Evolutionary conservation across 1,139 yeast genomes (phyloP).

Genomic region (Saccharomyces hybrid): DNA sequence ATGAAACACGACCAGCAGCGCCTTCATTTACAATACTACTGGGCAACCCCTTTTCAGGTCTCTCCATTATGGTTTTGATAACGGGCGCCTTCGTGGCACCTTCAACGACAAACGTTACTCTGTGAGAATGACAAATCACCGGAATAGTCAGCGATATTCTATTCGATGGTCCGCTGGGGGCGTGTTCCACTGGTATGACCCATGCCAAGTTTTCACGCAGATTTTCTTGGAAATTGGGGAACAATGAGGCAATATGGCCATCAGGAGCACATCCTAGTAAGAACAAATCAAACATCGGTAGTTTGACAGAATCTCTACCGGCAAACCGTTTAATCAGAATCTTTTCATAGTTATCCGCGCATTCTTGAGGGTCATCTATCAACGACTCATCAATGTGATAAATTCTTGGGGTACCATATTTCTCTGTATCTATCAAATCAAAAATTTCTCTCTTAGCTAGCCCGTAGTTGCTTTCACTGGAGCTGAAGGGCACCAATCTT

Average conservation of each 20-base stretch:
- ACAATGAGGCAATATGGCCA: constrained; percentile 92
- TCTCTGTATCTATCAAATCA: constrained; percentile 49
- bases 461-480: constrained; percentile 83
- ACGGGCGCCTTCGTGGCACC: constrained; percentile 94
- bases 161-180: constrained; percentile 82
- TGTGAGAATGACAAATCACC: constrained; percentile 86
- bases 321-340: constrained; percentile 82
- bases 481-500: constrained; percentile 81
- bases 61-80: constrained; percentile 86
- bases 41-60: constrained; percentile 95
- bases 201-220: constrained; percentile 88
- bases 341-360: constrained; percentile 90
- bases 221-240: constrained; percentile 79
- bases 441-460: constrained; percentile 75
- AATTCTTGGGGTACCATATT: constrained; percentile 55
- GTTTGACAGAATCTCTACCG: constrained; percentile 88
- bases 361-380: constrained; percentile 80
- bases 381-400: constrained; percentile 75
- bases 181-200: constrained; percentile 90
- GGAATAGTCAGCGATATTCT: constrained; percentile 92
- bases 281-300: constrained; percentile 88
- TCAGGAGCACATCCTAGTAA: constrained; percentile 97
- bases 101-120: constrained; percentile 91
- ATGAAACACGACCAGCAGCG: constrained; percentile 91
- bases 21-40: constrained; percentile 90